phyloP scores from a whole-genome alignment of 371 early-diverging fungal species.

The Mucor plumbeus region DNA sequence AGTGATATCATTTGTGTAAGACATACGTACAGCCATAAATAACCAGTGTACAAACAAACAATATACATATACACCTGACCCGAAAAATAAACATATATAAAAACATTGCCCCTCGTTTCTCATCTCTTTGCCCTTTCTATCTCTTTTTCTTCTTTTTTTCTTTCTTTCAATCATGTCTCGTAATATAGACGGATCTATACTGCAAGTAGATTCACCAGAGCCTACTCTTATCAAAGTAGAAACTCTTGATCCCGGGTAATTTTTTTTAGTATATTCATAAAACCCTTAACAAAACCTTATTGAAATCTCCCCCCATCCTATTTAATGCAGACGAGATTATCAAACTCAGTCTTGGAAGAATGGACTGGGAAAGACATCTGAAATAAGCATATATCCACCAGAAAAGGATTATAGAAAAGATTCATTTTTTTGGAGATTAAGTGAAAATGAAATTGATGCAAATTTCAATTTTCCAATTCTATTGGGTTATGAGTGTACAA shows the following conservation, averaged over 20 bases:
- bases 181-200: conserved; percentile 20
- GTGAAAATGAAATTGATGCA: conserved; percentile 54
- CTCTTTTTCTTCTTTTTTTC: background rate
- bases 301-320: background rate
- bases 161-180: background rate
- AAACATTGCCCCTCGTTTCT: background rate
- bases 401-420: conserved; percentile 56
- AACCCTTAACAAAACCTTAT: background rate
- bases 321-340: conserved; percentile 34
- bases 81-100: background rate
- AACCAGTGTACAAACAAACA: no score
- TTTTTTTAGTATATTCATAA: background rate
- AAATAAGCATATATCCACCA: conserved; percentile 67
- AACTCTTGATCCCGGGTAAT: conserved; percentile 31
- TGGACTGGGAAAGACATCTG: conserved; percentile 67
- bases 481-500: conserved; percentile 68
- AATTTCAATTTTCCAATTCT: conserved; percentile 68
- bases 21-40: background rate
- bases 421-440: conserved; percentile 69
- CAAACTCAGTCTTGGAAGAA: conserved; percentile 68
- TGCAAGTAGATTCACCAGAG: conserved; percentile 31
- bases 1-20: conserved; percentile 7
- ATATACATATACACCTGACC: background rate
- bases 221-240: conserved; percentile 27
- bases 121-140: conserved; percentile 6